A percentile compares a stretch with the other conserved stretches of the same genome.
These are phyloP conservation scores for Boletus tylopilopsis DNA, from an alignment of 768 basidiomycete genomes.

Conservation along the genomic window DNA sequence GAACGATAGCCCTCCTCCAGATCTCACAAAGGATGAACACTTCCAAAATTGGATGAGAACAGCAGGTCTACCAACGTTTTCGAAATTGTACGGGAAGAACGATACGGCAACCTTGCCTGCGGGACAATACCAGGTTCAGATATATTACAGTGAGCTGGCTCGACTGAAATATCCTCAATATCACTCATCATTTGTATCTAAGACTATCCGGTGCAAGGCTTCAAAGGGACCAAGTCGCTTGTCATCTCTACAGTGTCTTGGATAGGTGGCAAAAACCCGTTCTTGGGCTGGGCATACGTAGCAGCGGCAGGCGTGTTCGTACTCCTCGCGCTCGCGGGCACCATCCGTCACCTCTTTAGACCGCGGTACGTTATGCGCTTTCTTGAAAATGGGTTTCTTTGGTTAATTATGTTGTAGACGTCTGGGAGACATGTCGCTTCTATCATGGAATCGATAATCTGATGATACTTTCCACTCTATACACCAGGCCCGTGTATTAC, in stretches of 20 bases:
- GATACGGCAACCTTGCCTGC: constrained; percentile 67
- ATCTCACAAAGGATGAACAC: constrained; percentile 77
- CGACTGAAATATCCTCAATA: not conserved
- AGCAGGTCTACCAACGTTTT: constrained; percentile 93
- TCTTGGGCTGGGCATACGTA: constrained; percentile 98
- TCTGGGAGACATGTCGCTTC: constrained; percentile 79
- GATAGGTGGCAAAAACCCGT: constrained; percentile 98
- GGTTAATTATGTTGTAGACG: constrained; percentile 44
- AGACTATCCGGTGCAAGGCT: constrained; percentile 93
- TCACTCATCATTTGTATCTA: constrained; percentile 6
- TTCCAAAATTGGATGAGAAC: constrained; percentile 99
- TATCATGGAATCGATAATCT: constrained; percentile 73
- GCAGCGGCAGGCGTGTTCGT: constrained; percentile 86
- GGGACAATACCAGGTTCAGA: constrained; percentile 71
- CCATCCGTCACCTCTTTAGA: constrained; percentile 88
- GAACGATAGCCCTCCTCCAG: constrained; percentile 56
- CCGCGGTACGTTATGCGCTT: constrained; percentile 59
- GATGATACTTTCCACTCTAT: constrained; percentile 15
- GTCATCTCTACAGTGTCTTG: constrained; percentile 97
- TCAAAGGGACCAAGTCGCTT: constrained; percentile 93
- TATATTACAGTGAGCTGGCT: constrained; percentile 65
- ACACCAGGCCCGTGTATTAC: constrained; percentile 24
- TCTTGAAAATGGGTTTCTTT: not conserved
- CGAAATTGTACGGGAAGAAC: constrained; percentile 92
- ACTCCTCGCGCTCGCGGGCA: constrained; percentile 80